Evolutionary conservation across 2,329 filamentous ascomycete genomes (phyloP).

Genomic region (Fusarium phyllophilum): DNA sequence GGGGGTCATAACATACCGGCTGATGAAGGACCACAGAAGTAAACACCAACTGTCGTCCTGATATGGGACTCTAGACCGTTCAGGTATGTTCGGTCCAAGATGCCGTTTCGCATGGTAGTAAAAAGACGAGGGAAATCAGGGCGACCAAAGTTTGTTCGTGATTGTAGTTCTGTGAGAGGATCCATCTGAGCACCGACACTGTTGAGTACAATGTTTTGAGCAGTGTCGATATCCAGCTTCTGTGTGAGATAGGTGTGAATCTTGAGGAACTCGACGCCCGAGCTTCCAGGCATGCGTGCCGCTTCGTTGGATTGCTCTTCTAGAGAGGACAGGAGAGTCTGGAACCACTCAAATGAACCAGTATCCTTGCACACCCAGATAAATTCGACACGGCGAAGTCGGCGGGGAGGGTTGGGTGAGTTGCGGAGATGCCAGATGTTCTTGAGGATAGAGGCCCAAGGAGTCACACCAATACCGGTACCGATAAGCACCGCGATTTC

Average conservation of each 20-base stretch:
- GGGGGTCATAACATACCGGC: conserved; percentile 58
- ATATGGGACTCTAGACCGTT: conserved; percentile 79
- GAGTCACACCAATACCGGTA: conserved; percentile 87
- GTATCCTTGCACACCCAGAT: conserved; percentile 99
- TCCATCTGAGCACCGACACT: conserved; percentile 88
- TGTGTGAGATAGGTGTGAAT: conserved; percentile 99
- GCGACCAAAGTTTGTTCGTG: conserved; percentile 92
- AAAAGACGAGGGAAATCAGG: conserved; percentile 89
- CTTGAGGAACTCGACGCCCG: conserved; percentile 85
- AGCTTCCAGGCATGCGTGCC: conserved; percentile 72
- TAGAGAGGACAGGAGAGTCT: conserved; percentile 88
- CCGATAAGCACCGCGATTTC: conserved; percentile 88
- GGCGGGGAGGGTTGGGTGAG: conserved; percentile 85
- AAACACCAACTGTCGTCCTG: conserved; percentile 91
- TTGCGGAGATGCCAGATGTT: conserved; percentile 98
- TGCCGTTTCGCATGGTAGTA: conserved; percentile 85
- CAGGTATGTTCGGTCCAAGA: conserved; percentile 86
- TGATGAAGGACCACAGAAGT: conserved; percentile 92
- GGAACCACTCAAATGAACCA: conserved; percentile 98
- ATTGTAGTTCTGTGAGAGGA: conserved; percentile 89
- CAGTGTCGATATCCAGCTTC: conserved; percentile 88
- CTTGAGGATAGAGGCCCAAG: conserved; percentile 89
- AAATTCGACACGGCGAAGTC: conserved; percentile 95
- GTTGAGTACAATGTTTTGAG: conserved; percentile 97
- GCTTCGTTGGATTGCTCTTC: conserved; percentile 84